These are phyloP conservation scores for Penicillium sp. DNA, from an alignment of 2,329 filamentous ascomycete species.

Conservation along the genomic window DNA sequence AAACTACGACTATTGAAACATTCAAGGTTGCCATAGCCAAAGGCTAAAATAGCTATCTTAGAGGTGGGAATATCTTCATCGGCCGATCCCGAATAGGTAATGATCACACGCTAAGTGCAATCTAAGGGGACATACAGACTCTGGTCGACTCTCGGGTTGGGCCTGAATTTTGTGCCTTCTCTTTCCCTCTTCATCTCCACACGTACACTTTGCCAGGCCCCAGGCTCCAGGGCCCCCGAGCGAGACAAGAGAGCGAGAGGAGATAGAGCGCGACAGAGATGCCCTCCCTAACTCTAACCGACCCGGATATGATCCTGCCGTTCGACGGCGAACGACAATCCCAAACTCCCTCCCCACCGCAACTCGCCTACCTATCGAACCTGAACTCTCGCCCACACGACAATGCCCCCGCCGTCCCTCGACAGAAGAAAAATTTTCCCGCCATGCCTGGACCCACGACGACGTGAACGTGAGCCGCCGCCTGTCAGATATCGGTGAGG, in stretches of 20 bases:
- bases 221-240: conserved; percentile 9
- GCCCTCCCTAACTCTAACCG: conserved; percentile 83
- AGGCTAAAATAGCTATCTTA: neutral
- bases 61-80: conserved; percentile 14
- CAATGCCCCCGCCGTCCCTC: conserved; percentile 11
- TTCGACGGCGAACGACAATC: conserved; percentile 59
- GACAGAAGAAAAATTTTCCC: conserved; percentile 34
- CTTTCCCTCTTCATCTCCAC: conserved; percentile 2
- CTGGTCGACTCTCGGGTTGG: neutral
- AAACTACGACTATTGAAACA: conserved; percentile 1
- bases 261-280: conserved; percentile 40
- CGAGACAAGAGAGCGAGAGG: neutral
- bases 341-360: conserved; percentile 55
- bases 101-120: conserved; percentile 27
- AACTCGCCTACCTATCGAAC: conserved; percentile 50
- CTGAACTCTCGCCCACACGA: conserved; percentile 38
- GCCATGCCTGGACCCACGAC: conserved; percentile 38
- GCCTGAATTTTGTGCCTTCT: conserved; percentile 1
- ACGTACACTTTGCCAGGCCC: neutral
- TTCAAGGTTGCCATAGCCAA: neutral
- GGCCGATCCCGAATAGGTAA: conserved; percentile 19
- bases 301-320: conserved; percentile 92
- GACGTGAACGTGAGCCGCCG: conserved; percentile 43
- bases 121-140: conserved; percentile 15
- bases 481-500: conserved; percentile 50